Base-by-base conservation (phyloP, 306 rosid genomes). In the Sechiopsis laciniata region DNA sequence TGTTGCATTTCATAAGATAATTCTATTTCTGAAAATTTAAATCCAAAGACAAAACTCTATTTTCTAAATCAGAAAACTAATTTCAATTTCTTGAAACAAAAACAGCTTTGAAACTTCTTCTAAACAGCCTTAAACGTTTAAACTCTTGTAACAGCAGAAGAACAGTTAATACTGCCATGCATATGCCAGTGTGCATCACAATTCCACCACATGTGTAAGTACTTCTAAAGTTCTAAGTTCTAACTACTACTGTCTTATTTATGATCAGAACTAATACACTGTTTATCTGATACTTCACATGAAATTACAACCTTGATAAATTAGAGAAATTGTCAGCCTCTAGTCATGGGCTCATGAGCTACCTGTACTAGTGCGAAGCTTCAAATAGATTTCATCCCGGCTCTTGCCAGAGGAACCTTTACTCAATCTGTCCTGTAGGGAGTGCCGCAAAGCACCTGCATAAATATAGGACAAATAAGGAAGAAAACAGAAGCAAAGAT, bases 351-450 rank as follows among this genome's bases (percentile, higher is more conserved):
- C 16, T 65, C 71, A 40, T 40, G 78, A 82, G 89, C 68, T 70
- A 94, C 99, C 99, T 85, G 97, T 84, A 78, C 97, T 94, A 10
- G 96, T 94, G 29, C 89, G 90, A 26, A 94, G 88, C 82, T 91
- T 94, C 86, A 94, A 85, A 71, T 85, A 78, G 79, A 94, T 91
- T 80, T 89, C 91, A 87, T 94, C 99, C 29, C 92, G 91, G 56
- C 80, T 51, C 83, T 78, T 89, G 19, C 96, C 95, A 2, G 97
- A 70, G 63, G 88, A 74, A 78, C 91, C 77, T 72, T 86, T 94
- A 74, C 99, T 84, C 80, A 94, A 74, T 83, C 99, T 90, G 71
- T 91, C 99, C 86, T 91, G 97, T 62, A 94, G 82, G 3, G 99
- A 94, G 68, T 89, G 99, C 35, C 99, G 91, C 52, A 94, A 83